Evolutionary conservation across 2,329 filamentous ascomycete species (phyloP).

Genomic region (Triangularia verruculosa): DNA sequence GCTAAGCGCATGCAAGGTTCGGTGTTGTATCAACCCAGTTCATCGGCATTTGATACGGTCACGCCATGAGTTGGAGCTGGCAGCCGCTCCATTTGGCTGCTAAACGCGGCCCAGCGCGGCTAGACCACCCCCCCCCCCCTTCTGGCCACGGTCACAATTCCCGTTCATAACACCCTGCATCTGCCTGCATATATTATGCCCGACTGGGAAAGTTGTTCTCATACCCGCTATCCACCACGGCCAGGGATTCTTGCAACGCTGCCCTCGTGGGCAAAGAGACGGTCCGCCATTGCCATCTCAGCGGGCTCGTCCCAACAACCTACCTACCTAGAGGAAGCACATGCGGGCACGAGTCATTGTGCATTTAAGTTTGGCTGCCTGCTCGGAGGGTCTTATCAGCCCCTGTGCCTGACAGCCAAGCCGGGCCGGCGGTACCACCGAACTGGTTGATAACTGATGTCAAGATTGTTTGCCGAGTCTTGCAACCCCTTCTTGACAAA

Average conservation of each 20-base stretch:
- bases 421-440: background rate
- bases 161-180: conserved; percentile 6
- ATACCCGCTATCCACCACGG: background rate
- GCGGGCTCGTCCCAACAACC: background rate
- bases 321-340: background rate
- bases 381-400: background rate
- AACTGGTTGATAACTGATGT: background rate
- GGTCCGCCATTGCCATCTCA: background rate
- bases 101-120: conserved; percentile 8
- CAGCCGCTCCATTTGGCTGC: conserved; percentile 9
- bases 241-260: background rate
- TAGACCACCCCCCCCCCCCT: conserved; percentile 7
- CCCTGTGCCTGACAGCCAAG: background rate
- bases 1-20: conserved; percentile 29
- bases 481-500: background rate
- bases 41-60: conserved; percentile 27
- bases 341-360: background rate
- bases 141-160: conserved; percentile 5
- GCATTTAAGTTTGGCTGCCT: background rate
- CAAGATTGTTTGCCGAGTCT: background rate
- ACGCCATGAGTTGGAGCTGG: conserved; percentile 16
- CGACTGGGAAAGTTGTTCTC: conserved; percentile 4
- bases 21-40: conserved; percentile 28
- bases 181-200: background rate
- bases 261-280: background rate